These are phyloP conservation scores for Leccinum fibrillosum DNA, from an alignment of 768 basidiomycete species.

Conservation along the genomic window DNA sequence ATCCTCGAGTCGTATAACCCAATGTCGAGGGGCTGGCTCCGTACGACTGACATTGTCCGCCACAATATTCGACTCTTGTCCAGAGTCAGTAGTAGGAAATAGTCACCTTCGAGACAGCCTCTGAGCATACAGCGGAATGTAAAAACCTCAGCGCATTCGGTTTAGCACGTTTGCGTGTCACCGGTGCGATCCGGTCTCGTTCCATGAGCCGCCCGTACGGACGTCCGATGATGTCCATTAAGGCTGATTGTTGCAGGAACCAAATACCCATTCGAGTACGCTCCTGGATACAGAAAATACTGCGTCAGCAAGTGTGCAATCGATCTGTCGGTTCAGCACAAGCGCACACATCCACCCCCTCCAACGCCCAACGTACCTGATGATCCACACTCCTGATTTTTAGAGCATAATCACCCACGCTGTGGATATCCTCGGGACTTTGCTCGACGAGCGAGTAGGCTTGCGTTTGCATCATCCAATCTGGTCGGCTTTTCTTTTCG, in stretches of 20 bases:
- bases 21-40: conserved; percentile 59
- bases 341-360: conserved; percentile 2
- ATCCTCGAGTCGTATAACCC: conserved; percentile 59
- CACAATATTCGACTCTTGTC: conserved; percentile 71
- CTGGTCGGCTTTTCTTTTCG: conserved; percentile 69
- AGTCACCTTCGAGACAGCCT: not conserved
- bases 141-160: conserved; percentile 97
- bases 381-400: conserved; percentile 82
- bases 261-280: conserved; percentile 69
- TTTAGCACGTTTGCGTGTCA: conserved; percentile 64
- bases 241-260: conserved; percentile 82
- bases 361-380: conserved; percentile 49
- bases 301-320: conserved; percentile 82
- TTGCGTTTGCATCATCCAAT: conserved; percentile 67
- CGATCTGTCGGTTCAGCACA: conserved; percentile 45
- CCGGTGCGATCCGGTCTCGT: conserved; percentile 59
- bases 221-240: conserved; percentile 70
- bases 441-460: conserved; percentile 81
- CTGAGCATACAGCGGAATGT: conserved; percentile 78
- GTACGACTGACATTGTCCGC: conserved; percentile 63
- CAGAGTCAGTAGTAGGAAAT: conserved; percentile 22
- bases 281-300: conserved; percentile 87
- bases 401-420: conserved; percentile 87
- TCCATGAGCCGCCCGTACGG: conserved; percentile 74
- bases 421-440: conserved; percentile 83